Evolutionary conservation across 2,329 filamentous ascomycete species (phyloP), one percentile per base, ranked within the genome.

Genomic region (Pseudogymnoascus destructans): DNA sequence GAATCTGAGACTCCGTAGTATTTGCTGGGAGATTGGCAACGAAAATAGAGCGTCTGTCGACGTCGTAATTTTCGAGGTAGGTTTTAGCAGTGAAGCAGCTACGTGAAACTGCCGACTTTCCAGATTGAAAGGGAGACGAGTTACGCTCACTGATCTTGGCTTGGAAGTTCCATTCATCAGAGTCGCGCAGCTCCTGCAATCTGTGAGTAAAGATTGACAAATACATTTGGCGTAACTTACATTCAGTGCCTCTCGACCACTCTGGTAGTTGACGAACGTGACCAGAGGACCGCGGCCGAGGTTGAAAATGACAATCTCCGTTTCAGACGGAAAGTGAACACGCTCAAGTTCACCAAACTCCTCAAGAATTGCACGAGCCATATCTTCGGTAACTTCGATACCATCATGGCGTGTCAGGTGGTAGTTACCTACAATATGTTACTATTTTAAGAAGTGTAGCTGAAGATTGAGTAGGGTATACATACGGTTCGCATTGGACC

Each of bases 401-500:
- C 73, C 72, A 49, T 73, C 64, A 33, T 69, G 69, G 32, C 68
- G 70, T 61, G 72, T 75, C 17, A 82, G 71, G 11, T 78, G 69
- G 62, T 77, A 81, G 3, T 72, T 71, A 4, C 77, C 78, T 82
- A 46, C 3, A n/a, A 17, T 3, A 3, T 49, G n/a, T 27, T 49
- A 25, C 10, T 25, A 35, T 35, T 35, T 35, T 35, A 15, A n/a
- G 8, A 35, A 35, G 13, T 15, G 5, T 35, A 15, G n/a, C 13
- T 35, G 5, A 35, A 35, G 13, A 35, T 9, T 35, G 13, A 13
- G 32, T 35, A 35, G 32, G 32, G 6, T 35, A 15, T 35, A 69
- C 78, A 71, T 69, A 80, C 82, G 74, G 63, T 82, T 79, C 23
- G 78, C 81, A 62, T 78, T 77, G 17, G 79, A 79, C 68, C 74